A percentile compares a stretch with the other conserved stretches of the same genome.
Conservation (phyloP, 73 alveolate genomes). For the Paramecium primaurelia region DNA sequence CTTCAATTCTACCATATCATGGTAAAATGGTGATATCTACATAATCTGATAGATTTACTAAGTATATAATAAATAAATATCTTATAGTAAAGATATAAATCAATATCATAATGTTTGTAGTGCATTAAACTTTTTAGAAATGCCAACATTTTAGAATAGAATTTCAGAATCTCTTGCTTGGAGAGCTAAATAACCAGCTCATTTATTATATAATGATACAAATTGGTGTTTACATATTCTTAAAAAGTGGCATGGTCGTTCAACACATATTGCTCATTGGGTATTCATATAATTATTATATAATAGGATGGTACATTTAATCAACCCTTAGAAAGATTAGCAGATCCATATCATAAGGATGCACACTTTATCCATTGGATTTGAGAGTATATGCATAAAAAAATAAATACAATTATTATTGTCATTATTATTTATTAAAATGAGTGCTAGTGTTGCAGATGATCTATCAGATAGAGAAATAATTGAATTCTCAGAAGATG, state of each 20-base stretch:
- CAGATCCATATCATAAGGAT: constrained; percentile 64
- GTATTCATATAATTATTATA: neutral
- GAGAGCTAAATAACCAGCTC: constrained; percentile 62
- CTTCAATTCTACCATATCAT: constrained; percentile 51
- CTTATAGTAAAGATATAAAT: constrained; percentile 51
- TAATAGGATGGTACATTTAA: constrained; percentile 62
- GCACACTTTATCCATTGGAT: constrained; percentile 59
- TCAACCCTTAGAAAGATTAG: constrained; percentile 60
- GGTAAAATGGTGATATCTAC: constrained; percentile 38
- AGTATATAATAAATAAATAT: neutral
- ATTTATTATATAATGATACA: constrained; percentile 48
- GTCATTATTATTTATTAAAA: neutral
- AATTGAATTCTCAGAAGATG: constrained; percentile 33
- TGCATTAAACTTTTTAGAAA: constrained; percentile 18
- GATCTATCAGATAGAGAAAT: neutral
- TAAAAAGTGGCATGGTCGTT: constrained; percentile 15
- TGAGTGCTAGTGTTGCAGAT: neutral
- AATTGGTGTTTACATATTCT: constrained; percentile 46
- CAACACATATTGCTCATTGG: constrained; percentile 53
- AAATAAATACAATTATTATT: neutral
- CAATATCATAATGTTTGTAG: constrained; percentile 53
- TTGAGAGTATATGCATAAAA: constrained; percentile 43
- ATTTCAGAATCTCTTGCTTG: constrained; percentile 45
- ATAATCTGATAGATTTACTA: constrained; percentile 4
- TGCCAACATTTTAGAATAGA: constrained; percentile 46